Evolutionary conservation across 2,329 filamentous ascomycete species (phyloP), one percentile per base, ranked within the genome.

Genomic region (Hymenoscyphus albidus): DNA sequence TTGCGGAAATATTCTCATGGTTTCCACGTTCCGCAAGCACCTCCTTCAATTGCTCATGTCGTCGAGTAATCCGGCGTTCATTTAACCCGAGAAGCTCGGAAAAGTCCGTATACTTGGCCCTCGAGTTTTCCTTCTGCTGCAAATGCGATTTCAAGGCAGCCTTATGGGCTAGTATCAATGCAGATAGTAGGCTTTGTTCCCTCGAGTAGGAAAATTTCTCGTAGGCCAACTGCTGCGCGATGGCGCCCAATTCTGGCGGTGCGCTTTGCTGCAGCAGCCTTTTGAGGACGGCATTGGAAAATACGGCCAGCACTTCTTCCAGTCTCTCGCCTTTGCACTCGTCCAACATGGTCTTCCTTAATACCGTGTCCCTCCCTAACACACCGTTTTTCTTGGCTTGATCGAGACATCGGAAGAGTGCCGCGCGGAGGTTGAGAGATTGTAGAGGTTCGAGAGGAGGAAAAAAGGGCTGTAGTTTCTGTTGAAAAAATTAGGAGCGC

Each of bases 331-430:
- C 94, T 70, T 90, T 93, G 78, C 95, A 99, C 72, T 99, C 94
- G 74, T 99, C 95, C 61, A 99, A 81, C 91, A 97, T 97, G 0
- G 92, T 96, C 80, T 97, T 97, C 61, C 95, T 87, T 39, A 98
- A 79, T 0, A 96, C 85, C 0, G 85, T 85, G 73, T 97, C 93
- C 59, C 91, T 84, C 2, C 92, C 91, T 9, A 98, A 81, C 0
- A 89, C 81, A 38, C 93, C 93, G 78, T 87, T 91, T 79, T 96
- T 96, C 80, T 98, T 98, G 65, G 92, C 81, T 61, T 92, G 88
- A 68, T 94, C 91, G 62, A 99, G 85, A 70, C 84, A 87, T 76
- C 92, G 86, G 71, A 93, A 90, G 9, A 97, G 82, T 9, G 91
- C 92, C 39, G 91, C 88, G 60, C 95, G 91, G 6, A 99, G 84